Evolutionary conservation across 2,329 filamentous ascomycete species (phyloP).

Genomic region (Xylaria sp.): DNA sequence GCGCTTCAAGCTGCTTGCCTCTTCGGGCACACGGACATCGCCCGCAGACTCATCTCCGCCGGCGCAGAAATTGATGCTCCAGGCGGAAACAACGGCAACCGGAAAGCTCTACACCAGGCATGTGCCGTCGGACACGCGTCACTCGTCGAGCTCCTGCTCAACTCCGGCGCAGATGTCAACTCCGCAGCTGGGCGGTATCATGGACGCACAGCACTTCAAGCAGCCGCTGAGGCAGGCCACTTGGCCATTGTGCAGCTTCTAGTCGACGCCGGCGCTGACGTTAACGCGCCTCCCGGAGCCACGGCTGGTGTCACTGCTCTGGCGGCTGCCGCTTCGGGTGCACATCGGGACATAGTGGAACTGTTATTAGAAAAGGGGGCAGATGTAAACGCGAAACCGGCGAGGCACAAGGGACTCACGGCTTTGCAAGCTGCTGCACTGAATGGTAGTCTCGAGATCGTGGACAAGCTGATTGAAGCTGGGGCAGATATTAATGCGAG

Average conservation of each 20-base stretch:
- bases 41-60: slow-evolving; percentile 37
- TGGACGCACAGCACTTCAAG: slow-evolving; percentile 52
- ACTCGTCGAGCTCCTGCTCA: slow-evolving; percentile 41
- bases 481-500: slow-evolving; percentile 49
- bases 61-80: slow-evolving; percentile 44
- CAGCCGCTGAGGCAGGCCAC: slow-evolving; percentile 47
- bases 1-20: slow-evolving; percentile 47
- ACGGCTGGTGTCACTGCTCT: slow-evolving; percentile 53
- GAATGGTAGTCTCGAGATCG: slow-evolving; percentile 40
- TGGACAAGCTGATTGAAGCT: slow-evolving; percentile 44
- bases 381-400: slow-evolving; percentile 49
- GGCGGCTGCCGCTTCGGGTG: slow-evolving; percentile 49
- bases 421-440: slow-evolving; percentile 54
- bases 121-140: slow-evolving; percentile 40
- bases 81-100: slow-evolving; percentile 48
- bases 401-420: slow-evolving; percentile 52
- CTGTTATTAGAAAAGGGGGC: slow-evolving; percentile 49
- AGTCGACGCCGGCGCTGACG: slow-evolving; percentile 44
- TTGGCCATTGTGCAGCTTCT: slow-evolving; percentile 42
- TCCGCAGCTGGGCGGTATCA: slow-evolving; percentile 46
- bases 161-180: slow-evolving; percentile 40
- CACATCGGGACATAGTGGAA: slow-evolving; percentile 43
- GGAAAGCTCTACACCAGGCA: slow-evolving; percentile 52
- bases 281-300: slow-evolving; percentile 48
- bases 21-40: slow-evolving; percentile 40